Evolutionary conservation across 192 early-diverging fungal species (phyloP).

Genomic region (Coemansia sp.): DNA sequence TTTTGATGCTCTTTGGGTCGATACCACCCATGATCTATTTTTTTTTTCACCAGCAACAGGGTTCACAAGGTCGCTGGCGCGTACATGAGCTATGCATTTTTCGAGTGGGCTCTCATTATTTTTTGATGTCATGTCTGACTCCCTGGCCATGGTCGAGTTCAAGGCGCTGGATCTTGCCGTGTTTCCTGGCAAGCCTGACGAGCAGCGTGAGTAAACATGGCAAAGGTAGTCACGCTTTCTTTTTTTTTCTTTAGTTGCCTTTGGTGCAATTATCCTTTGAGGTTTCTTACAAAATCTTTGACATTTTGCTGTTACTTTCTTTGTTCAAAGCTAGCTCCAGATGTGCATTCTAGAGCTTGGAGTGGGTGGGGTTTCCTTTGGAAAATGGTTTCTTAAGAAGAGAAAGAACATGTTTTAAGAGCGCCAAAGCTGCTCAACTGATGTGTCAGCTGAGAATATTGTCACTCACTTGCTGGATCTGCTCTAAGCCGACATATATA

Average conservation of each 20-base stretch:
- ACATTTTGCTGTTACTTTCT: background rate
- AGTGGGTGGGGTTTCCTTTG: background rate
- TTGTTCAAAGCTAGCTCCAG: background rate
- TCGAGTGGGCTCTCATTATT: constrained; percentile 81
- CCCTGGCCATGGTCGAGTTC: constrained; percentile 74
- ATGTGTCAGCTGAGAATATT: background rate
- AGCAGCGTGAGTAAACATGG: constrained; percentile 27
- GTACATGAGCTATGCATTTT: constrained; percentile 81
- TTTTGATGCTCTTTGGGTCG: constrained; percentile 67
- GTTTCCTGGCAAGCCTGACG: constrained; percentile 37
- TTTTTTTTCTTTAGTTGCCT: background rate
- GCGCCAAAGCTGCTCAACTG: background rate
- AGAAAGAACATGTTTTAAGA: background rate
- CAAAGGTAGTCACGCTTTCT: background rate
- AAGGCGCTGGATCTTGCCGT: constrained; percentile 50
- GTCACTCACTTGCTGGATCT: background rate
- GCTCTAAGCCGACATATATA: background rate
- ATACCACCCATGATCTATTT: constrained; percentile 78
- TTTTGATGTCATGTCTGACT: constrained; percentile 78
- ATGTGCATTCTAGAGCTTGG: background rate
- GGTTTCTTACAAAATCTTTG: background rate
- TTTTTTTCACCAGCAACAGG: constrained; percentile 79
- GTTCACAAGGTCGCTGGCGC: constrained; percentile 74
- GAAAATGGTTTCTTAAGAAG: background rate
- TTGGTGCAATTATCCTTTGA: background rate